Evolutionary conservation across 139 green algal genomes (phyloP), one percentile per base, ranked within the genome.

Genomic region (Micractinium conductrix): DNA sequence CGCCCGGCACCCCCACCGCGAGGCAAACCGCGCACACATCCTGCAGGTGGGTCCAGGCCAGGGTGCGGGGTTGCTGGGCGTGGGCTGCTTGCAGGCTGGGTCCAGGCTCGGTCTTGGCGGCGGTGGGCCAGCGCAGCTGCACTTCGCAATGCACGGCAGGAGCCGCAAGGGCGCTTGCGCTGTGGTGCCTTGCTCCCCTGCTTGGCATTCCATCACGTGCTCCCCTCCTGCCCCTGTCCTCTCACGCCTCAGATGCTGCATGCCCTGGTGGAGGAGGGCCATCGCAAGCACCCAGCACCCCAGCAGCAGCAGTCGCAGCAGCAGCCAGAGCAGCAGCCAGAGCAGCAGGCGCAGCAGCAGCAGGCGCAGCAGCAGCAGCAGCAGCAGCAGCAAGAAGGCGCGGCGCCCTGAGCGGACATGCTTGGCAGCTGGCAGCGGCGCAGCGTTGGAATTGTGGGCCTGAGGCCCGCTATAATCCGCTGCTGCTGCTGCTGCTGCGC

Each of bases 11-110:
- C n/a, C 38, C 2, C 55, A 89, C 48, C 74, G 89, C 0, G 82
- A 93, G 74, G 80, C 84, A 2, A 93, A 93, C 85, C 72, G 89
- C 22, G 42, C 74, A 0, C 70, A 90, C 65, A 86, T 93, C 42
- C 55, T 88, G 79, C 17, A 88, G 38, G 70, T 78, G 28, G 40
- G 69, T 7, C 1, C 4, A 22, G 63, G 28, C 24, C 19, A 58
- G 19, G 26, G 53, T 22, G 12, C 48, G 48, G 14, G 48, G 48
- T 58, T 58, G 48, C 12, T 58, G 48, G 48, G 48, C 30, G 21
- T 14, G 58, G 26, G 58, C 16, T 65, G 58, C 19, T n/a, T 9
- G 58, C 5, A 19, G 16, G 12, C 14, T 65, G 58, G 12, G 48
- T 58, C 16, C 16, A 9, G 58, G 19, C 30, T 67, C 16, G 58